phyloP scores from a whole-genome alignment of 2,329 filamentous ascomycete species.

The Trichophaea hybrida region DNA sequence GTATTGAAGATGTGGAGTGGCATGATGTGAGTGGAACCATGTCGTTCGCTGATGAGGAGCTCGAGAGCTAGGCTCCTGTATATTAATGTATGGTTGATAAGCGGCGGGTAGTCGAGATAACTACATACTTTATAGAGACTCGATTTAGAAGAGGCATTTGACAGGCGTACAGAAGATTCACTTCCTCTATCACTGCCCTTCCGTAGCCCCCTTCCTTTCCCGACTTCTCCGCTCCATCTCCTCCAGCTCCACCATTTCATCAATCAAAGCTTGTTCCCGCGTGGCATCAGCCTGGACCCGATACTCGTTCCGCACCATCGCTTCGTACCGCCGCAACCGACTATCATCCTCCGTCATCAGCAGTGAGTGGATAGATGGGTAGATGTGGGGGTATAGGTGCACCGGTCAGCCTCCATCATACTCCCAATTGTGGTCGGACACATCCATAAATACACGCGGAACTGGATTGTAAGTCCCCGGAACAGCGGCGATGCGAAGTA shows the following conservation, averaged over 20 bases:
- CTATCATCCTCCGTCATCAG: conserved; percentile 1
- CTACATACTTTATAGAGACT: too few relatives aligned
- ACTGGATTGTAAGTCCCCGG: conserved; percentile 19
- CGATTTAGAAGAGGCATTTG: too few relatives aligned
- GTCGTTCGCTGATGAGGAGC: too few relatives aligned
- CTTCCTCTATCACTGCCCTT: neutral
- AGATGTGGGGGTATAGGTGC: neutral
- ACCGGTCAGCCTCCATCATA: conserved; percentile 22
- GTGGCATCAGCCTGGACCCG: conserved; percentile 10
- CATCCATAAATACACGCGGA: conserved; percentile 23
- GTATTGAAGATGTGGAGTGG: too few relatives aligned
- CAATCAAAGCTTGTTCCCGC: conserved; percentile 9
- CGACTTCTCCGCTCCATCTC: neutral
- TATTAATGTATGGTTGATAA: conserved; percentile 6
- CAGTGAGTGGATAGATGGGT: neutral
- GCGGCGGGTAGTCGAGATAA: too few relatives aligned
- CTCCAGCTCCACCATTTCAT: conserved; percentile 15
- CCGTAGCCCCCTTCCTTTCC: neutral
- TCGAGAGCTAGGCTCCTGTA: neutral
- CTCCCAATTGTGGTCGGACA: conserved; percentile 19
- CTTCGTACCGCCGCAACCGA: conserved; percentile 18
- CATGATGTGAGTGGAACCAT: too few relatives aligned
- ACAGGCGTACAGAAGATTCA: neutral
- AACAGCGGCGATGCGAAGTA: conserved; percentile 18
- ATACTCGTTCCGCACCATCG: conserved; percentile 10